phyloP scores from a whole-genome alignment of 192 early-diverging fungal genomes.

The Coemansia sp. region DNA sequence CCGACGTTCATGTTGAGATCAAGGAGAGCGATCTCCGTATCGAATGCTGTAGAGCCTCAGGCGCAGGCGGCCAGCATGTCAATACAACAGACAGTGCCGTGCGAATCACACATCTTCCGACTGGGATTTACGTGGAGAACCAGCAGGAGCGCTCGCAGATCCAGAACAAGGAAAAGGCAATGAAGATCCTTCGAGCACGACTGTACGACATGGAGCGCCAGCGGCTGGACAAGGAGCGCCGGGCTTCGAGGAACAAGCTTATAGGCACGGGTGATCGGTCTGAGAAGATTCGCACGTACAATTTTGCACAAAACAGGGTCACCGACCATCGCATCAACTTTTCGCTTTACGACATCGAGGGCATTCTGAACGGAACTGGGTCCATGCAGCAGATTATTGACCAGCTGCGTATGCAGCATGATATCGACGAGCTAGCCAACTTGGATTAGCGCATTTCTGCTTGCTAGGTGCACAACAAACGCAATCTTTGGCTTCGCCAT shows the following conservation, averaged over 20 bases:
- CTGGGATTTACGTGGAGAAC: constrained; percentile 82
- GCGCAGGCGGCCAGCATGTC: constrained; percentile 92
- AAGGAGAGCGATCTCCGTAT: constrained; percentile 68
- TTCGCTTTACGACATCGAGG: constrained; percentile 70
- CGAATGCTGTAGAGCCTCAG: constrained; percentile 75
- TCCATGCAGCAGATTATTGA: constrained; percentile 51
- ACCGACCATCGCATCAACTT: constrained; percentile 83
- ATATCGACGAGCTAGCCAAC: constrained; percentile 51
- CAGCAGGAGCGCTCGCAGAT: constrained; percentile 96
- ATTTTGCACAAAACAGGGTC: constrained; percentile 78
- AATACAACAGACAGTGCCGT: constrained; percentile 96
- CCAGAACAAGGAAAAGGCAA: constrained; percentile 84
- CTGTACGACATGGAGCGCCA: constrained; percentile 73
- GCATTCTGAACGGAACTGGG: constrained; percentile 60
- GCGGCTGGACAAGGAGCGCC: constrained; percentile 59
- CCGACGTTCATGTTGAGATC: constrained; percentile 71
- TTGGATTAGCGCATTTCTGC: constrained; percentile 5
- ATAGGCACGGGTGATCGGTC: constrained; percentile 73
- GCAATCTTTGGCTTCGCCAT: no score
- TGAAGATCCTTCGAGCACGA: constrained; percentile 79
- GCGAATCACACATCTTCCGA: constrained; percentile 90
- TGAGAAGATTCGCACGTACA: constrained; percentile 85
- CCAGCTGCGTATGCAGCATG: constrained; percentile 56
- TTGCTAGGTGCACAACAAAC: no score
- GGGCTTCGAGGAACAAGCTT: constrained; percentile 65